Base-by-base conservation (phyloP, 2,329 filamentous ascomycete genomes). In the Allantophomopsis lycopodina region DNA sequence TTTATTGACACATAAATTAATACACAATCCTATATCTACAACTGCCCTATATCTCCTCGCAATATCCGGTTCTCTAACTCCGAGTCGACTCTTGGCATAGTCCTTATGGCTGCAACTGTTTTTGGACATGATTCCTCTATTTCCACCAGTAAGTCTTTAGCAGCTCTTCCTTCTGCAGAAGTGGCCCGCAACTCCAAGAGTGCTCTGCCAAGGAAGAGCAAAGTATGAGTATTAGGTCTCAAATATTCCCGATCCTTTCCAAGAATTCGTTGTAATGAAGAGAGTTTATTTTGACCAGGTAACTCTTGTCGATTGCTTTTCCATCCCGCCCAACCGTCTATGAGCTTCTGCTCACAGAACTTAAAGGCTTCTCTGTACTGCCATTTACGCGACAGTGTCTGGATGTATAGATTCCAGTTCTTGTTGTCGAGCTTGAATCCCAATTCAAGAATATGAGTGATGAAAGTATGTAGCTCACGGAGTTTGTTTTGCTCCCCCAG, bases 331-430 rank as follows among this genome's bases (percentile, higher is more conserved):
- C 87, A 94, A 28, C 73, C 67, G 1, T 73, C 69, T 72, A 94
- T 93, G 40, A 96, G 76, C 44, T 76, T 73, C 18, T 67, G 61
- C 61, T 96, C 89, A 54, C 83, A 89, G 38, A 79, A 60, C 16
- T 62, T 55, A 59, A 91, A 94, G 31, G 87, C 87, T 15, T 79
- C 66, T 36, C 73, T 60, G 50, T 71, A 69, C 35, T 70, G 66
- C 35, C 70, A 68, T 40, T 76, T 65, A 12, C 66, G 62, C 17
- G 76, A 73, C 20, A 95, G 73, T 38, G 69, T 60, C 50, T 81
- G 74, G 40, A 94, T 69, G 46, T 83, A 78, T 38, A 72, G 67
- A 55, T 94, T 91, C 86, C 86, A 94, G 48, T 84, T 87, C 50
- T 70, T 71, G 54, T 73, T 79, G 52, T 85, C 79, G 42, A 95